phyloP scores from a whole-genome alignment of 495 filamentous ascomycete species.

The Penicillium verhagenii region DNA sequence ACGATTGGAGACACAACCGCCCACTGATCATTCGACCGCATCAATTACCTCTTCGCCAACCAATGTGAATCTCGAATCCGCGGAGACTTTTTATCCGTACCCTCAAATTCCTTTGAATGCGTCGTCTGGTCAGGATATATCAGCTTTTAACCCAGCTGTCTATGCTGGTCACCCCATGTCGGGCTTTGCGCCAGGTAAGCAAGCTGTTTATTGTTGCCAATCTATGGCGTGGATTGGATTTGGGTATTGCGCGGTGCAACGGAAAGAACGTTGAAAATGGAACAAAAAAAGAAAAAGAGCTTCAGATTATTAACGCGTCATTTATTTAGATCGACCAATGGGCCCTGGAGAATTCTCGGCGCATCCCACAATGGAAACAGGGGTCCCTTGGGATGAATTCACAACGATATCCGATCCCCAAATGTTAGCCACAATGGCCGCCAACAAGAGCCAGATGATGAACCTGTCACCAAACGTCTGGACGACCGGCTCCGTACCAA shows the following conservation, averaged over 20 bases:
- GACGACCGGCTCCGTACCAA: slow-evolving; percentile 26
- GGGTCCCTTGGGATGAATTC: slow-evolving; percentile 42
- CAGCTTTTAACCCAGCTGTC: slow-evolving; percentile 29
- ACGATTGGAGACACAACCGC: slow-evolving; percentile 41
- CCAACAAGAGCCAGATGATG: slow-evolving; percentile 38
- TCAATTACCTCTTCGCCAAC: slow-evolving; percentile 42
- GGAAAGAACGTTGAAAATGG: background rate
- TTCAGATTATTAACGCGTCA: background rate
- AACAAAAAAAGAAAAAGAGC: no score
- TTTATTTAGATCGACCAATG: slow-evolving; percentile 27
- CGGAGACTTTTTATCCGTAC: slow-evolving; percentile 45
- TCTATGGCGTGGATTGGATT: no score
- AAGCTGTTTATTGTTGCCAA: background rate
- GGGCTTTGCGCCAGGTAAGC: slow-evolving; percentile 39
- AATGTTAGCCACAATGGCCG: slow-evolving; percentile 35
- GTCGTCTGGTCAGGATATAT: slow-evolving; percentile 36
- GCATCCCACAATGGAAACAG: slow-evolving; percentile 33
- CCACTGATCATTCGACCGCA: slow-evolving; percentile 44
- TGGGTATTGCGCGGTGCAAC: background rate
- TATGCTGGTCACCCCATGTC: slow-evolving; percentile 36
- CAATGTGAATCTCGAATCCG: slow-evolving; percentile 28
- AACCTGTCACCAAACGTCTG: slow-evolving; percentile 36
- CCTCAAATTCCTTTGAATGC: slow-evolving; percentile 36
- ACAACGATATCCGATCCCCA: slow-evolving; percentile 44
- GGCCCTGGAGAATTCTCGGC: slow-evolving; percentile 31